These are phyloP conservation scores for Scheffersomyces lignicola DNA, from an alignment of 1,139 yeast genomes.

Conservation along the genomic window DNA sequence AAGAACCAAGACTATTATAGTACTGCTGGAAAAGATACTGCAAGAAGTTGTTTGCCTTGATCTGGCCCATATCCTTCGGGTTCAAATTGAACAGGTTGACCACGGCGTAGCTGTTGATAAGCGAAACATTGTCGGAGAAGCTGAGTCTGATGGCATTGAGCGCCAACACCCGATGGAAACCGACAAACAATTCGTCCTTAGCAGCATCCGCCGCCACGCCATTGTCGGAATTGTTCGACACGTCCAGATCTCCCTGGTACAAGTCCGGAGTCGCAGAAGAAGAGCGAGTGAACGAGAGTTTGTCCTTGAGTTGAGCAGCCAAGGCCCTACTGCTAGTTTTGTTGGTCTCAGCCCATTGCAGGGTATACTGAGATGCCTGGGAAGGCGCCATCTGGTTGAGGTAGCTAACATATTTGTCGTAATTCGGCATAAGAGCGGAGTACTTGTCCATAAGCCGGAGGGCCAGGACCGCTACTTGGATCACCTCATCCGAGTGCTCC, in stretches of 20 bases:
- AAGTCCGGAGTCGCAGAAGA: too few relatives aligned
- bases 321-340: too few relatives aligned
- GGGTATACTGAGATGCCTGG: too few relatives aligned
- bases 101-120: neutral
- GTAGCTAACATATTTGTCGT: neutral
- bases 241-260: too few relatives aligned
- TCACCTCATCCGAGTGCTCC: neutral
- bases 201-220: too few relatives aligned
- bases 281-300: too few relatives aligned
- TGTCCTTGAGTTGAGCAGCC: too few relatives aligned
- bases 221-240: too few relatives aligned
- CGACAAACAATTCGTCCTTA: too few relatives aligned
- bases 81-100: neutral
- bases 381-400: too few relatives aligned
- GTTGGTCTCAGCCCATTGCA: too few relatives aligned
- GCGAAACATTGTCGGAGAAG: neutral
- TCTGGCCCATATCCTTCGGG: slow-evolving; percentile 1
- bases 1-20: slow-evolving; percentile 1
- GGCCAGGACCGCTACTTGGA: neutral
- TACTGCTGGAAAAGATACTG: neutral
- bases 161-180: neutral
- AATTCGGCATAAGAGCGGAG: neutral
- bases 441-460: slow-evolving; percentile 2
- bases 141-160: neutral
- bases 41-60: neutral